Conservation (phyloP, 2,329 filamentous ascomycete genomes). For the Penicillium concentricum region DNA sequence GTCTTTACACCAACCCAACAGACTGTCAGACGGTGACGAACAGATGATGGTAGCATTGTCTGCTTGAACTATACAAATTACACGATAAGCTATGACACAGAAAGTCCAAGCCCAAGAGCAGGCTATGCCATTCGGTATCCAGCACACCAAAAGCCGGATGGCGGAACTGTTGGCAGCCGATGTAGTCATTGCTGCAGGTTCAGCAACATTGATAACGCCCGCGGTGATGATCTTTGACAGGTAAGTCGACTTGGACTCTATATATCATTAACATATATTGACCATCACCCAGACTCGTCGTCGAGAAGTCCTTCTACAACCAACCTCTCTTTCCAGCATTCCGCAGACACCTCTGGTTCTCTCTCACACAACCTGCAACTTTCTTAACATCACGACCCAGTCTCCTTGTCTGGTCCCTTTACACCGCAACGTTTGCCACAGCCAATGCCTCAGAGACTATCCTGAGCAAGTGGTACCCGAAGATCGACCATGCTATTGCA, state of each 20-base stretch:
- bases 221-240: conserved; percentile 80
- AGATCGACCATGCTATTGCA: conserved; percentile 62
- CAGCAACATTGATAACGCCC: conserved; percentile 72
- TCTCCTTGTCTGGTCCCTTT: conserved; percentile 55
- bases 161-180: conserved; percentile 59
- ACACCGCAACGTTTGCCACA: conserved; percentile 83
- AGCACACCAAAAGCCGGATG: conserved; percentile 37
- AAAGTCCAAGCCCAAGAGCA: conserved; percentile 26
- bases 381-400: conserved; percentile 44
- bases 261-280: conserved; percentile 1
- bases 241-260: conserved; percentile 43
- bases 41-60: conserved; percentile 7
- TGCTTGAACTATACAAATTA: not conserved
- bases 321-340: conserved; percentile 35
- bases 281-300: conserved; percentile 37
- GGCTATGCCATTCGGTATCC: conserved; percentile 27
- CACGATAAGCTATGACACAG: conserved; percentile 25
- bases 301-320: conserved; percentile 42
- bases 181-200: conserved; percentile 63
- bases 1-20: not conserved
- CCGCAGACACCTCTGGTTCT: conserved; percentile 34
- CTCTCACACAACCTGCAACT: conserved; percentile 37
- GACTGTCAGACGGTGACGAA: conserved; percentile 2
- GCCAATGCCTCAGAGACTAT: conserved; percentile 80
- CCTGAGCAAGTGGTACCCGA: conserved; percentile 57